These are phyloP conservation scores for Penicillium freii DNA, from an alignment of 2,329 filamentous ascomycete species.

Conservation along the genomic window DNA sequence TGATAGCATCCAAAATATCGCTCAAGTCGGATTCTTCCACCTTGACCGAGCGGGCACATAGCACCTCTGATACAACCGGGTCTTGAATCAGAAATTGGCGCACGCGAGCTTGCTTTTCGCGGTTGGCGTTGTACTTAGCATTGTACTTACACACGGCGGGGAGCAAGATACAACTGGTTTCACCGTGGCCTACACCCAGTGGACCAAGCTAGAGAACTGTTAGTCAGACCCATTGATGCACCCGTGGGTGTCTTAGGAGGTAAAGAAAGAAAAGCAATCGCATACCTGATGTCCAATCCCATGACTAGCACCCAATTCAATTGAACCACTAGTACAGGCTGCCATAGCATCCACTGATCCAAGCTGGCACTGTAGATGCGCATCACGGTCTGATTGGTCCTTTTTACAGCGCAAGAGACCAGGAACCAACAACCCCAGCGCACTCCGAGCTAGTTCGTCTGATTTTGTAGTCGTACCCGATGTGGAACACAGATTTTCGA, in stretches of 20 bases:
- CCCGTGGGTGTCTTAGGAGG: neutral
- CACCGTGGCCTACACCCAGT: slow-evolving; percentile 58
- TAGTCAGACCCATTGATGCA: neutral
- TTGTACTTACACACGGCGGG: slow-evolving; percentile 60
- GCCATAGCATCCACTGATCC: slow-evolving; percentile 56
- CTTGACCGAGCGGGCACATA: slow-evolving; percentile 33
- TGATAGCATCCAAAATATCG: slow-evolving; percentile 53
- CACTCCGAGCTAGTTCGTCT: slow-evolving; percentile 41
- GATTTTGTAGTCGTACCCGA: slow-evolving; percentile 31
- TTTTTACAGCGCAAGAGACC: slow-evolving; percentile 44
- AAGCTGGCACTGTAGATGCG: slow-evolving; percentile 49
- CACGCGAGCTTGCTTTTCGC: slow-evolving; percentile 44
- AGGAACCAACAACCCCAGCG: slow-evolving; percentile 44
- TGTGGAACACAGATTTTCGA: slow-evolving; percentile 54
- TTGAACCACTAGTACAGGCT: slow-evolving; percentile 41
- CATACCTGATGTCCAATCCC: slow-evolving; percentile 53
- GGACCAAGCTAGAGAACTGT: slow-evolving; percentile 45
- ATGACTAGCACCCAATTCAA: slow-evolving; percentile 51
- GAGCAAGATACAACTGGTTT: slow-evolving; percentile 57
- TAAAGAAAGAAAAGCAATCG: slow-evolving; percentile 5
- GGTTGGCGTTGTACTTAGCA: slow-evolving; percentile 42
- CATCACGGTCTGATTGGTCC: slow-evolving; percentile 41
- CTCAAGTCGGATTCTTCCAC: slow-evolving; percentile 44
- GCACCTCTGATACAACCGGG: slow-evolving; percentile 36
- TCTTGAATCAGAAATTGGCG: slow-evolving; percentile 43